Base-by-base conservation (phyloP, 2,329 filamentous ascomycete species). In the Neopestalotiopsis clavispora region DNA sequence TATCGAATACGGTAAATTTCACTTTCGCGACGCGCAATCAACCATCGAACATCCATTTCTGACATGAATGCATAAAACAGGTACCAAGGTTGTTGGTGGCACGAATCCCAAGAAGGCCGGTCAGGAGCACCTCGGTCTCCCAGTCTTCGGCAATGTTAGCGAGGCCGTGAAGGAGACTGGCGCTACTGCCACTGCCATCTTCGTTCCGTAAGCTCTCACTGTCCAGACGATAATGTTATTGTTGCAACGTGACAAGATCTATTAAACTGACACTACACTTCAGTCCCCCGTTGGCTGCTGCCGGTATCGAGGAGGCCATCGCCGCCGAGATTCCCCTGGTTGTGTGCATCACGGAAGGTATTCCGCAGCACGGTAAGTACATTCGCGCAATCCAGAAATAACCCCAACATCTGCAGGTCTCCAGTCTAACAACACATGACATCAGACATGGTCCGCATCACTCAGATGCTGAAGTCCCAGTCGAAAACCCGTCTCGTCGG, bases 81-180 rank as follows among this genome's bases (percentile, higher is more conserved):
- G 95, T 82, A 99, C 96, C 77, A 95, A 97, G 82, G 94, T 99
- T 75, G 94, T 99, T 75, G 96, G 96, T 82, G 96, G 96, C 80
- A 98, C 95, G 79, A 98, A 98, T 87, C 96, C 96, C 80, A 98
- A 97, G 89, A 99, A 99, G 88, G 96, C 96, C 74, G 96, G 96
- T 79, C 85, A 89, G 78, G 91, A 90, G 80, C 96, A 99, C 84
- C 90, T 99, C 72, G 94, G 91, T 80, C 92, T 92, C 75, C 96
- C 96, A 70, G 96, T 99, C 78, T 99, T 98, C 84, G 93, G 90
- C 78, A 95, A 89, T 77, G 96, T 99, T 75, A 84, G 85, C 75
- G 94, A 99, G 67, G 96, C 93, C 72, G 90, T 97, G 74, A 96
- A 95, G 87, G 85, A 94, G 84, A 97, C 94, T 65, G 94, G 94